Percentiles rank a stretch among this genome's conserved stretches.
Conservation (phyloP, 257 asterid species). For the Nicotiana tabacum region DNA sequence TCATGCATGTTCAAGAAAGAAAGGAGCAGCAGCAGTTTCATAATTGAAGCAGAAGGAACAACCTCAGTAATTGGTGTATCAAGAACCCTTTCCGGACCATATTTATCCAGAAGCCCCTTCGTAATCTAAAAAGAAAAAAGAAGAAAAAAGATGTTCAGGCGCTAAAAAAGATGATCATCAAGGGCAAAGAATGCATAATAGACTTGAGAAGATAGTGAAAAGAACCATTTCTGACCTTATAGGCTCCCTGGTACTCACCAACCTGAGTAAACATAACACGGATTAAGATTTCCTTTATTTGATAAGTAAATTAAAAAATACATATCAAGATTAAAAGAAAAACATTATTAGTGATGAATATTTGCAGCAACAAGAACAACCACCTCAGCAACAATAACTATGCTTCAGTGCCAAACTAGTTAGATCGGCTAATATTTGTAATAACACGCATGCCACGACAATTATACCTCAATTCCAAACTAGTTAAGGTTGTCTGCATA, state of each 20-base stretch:
- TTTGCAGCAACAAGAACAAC: background rate
- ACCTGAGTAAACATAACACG: constrained; percentile 45
- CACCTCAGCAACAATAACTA: background rate
- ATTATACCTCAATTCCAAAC: background rate
- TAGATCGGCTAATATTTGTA: background rate
- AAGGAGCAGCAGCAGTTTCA: background rate
- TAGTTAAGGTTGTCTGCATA: background rate
- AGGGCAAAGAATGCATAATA: background rate
- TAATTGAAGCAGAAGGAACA: constrained; percentile 19
- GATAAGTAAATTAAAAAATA: background rate
- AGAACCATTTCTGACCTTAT: constrained; percentile 56
- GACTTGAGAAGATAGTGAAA: background rate
- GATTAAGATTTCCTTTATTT: background rate
- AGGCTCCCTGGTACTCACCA: constrained; percentile 99
- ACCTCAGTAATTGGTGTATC: constrained; percentile 99
- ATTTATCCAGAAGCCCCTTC: constrained; percentile 82
- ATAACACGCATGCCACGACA: background rate
- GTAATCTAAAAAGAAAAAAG: constrained; percentile 42
- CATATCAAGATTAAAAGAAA: background rate
- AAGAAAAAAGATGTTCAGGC: constrained; percentile 6
- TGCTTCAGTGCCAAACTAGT: background rate
- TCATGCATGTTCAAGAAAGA: background rate
- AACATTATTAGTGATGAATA: background rate
- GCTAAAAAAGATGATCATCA: background rate
- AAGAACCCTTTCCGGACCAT: constrained; percentile 85